phyloP scores from a whole-genome alignment of 2,329 filamentous ascomycete genomes.

The Tolypocladium nubicola region DNA sequence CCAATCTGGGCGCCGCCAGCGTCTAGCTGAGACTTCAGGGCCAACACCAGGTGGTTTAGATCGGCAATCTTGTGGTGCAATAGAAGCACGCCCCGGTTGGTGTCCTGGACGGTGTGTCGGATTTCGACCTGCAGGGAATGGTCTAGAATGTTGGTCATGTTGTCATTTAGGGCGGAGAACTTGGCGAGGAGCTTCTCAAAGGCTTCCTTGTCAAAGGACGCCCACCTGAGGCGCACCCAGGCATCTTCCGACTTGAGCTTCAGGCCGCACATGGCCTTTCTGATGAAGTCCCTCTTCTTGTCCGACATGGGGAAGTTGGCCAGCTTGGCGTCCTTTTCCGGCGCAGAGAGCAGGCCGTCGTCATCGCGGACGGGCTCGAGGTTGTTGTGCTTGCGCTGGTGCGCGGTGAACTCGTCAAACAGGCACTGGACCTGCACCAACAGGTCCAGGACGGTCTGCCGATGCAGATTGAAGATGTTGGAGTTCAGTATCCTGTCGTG shows the following conservation, averaged over 20 bases:
- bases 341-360: slow-evolving; percentile 22
- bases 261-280: slow-evolving; percentile 29
- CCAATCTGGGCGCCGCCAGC: slow-evolving; percentile 9
- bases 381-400: slow-evolving; percentile 27
- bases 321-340: slow-evolving; percentile 31
- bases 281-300: slow-evolving; percentile 30
- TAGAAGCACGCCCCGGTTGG: slow-evolving; percentile 34
- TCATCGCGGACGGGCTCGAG: slow-evolving; percentile 23
- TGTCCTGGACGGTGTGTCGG: slow-evolving; percentile 35
- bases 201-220: slow-evolving; percentile 32
- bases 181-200: slow-evolving; percentile 33
- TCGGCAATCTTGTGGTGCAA: slow-evolving; percentile 35
- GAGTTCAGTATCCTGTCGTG: slow-evolving; percentile 30
- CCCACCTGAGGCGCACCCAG: slow-evolving; percentile 28
- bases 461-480: slow-evolving; percentile 36
- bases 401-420: slow-evolving; percentile 33
- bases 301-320: slow-evolving; percentile 33
- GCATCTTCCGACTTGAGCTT: slow-evolving; percentile 24
- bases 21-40: slow-evolving; percentile 32
- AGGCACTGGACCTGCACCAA: slow-evolving; percentile 35
- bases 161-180: slow-evolving; percentile 35
- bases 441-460: slow-evolving; percentile 36
- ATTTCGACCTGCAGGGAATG: slow-evolving; percentile 35
- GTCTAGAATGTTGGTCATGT: slow-evolving; percentile 36
- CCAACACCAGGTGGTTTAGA: slow-evolving; percentile 33